These are phyloP conservation scores for Aureobasidium sp. DNA, from an alignment of 2,329 filamentous ascomycete species.

Conservation along the genomic window DNA sequence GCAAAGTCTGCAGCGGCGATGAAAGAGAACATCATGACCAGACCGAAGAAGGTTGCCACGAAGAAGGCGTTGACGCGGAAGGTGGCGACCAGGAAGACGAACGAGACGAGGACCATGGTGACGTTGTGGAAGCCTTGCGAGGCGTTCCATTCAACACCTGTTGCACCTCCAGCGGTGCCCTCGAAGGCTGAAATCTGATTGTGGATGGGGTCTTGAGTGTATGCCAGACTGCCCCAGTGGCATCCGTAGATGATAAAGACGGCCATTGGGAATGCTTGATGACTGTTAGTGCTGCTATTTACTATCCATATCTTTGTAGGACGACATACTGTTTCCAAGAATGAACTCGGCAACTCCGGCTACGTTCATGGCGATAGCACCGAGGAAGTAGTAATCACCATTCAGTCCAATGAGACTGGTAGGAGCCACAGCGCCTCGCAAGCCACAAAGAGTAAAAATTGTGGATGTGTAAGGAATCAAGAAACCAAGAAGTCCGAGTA, in stretches of 20 bases:
- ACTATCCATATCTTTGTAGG: no score
- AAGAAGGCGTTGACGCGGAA: conserved; percentile 25
- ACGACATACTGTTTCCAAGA: conserved; percentile 23
- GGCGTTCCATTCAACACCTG: conserved; percentile 22
- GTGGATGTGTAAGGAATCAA: conserved; percentile 26
- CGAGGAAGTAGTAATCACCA: conserved; percentile 27
- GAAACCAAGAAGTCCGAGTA: conserved; percentile 26
- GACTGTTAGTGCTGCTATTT: background rate
- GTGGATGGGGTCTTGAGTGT: conserved; percentile 24
- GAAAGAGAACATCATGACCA: conserved; percentile 24
- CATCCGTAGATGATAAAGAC: conserved; percentile 27
- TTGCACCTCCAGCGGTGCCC: conserved; percentile 17
- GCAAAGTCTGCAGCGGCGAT: conserved; percentile 26
- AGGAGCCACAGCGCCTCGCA: conserved; percentile 20
- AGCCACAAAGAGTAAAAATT: conserved; percentile 23
- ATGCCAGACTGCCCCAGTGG: conserved; percentile 25
- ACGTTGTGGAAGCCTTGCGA: conserved; percentile 26
- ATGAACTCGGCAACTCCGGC: conserved; percentile 27
- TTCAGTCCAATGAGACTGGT: conserved; percentile 22
- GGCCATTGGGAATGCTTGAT: conserved; percentile 24
- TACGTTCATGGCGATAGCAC: conserved; percentile 23
- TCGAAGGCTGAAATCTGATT: conserved; percentile 19
- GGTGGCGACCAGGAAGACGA: conserved; percentile 24
- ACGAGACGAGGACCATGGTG: conserved; percentile 25
- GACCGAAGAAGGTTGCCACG: conserved; percentile 24